A percentile compares a stretch with the other conserved stretches of the same genome.
Conservation (phyloP, 495 filamentous ascomycete species). For the Penicillium ochrochloron region DNA sequence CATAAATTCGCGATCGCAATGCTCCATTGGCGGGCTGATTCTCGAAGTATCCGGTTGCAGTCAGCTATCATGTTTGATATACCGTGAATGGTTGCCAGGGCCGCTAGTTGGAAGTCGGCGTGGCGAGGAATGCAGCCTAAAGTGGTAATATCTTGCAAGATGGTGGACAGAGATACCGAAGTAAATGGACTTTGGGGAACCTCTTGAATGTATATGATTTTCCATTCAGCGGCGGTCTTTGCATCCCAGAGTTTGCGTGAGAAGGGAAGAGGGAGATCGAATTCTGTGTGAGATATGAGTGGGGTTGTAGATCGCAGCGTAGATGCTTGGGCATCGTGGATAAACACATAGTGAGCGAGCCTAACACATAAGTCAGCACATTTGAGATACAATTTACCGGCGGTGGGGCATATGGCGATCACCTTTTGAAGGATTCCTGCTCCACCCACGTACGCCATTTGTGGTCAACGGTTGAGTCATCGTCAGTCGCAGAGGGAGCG, state of each 20-base stretch:
- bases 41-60: slow-evolving; percentile 1
- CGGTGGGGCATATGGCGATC: background rate
- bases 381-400: background rate
- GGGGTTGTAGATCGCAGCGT: background rate
- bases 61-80: slow-evolving; percentile 2
- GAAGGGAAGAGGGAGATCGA: background rate
- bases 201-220: slow-evolving; percentile 6
- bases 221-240: background rate
- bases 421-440: background rate
- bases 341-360: background rate
- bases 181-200: background rate
- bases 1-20: slow-evolving; percentile 1
- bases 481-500: slow-evolving; percentile 1
- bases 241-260: slow-evolving; percentile 2
- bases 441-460: slow-evolving; percentile 1
- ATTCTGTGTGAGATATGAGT: slow-evolving; percentile 2
- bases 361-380: background rate
- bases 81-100: background rate
- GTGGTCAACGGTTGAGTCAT: background rate
- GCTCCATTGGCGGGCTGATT: background rate
- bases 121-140: background rate
- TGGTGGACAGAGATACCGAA: background rate
- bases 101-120: background rate
- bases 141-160: background rate
- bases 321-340: slow-evolving; percentile 3